Evolutionary conservation across 768 basidiomycete species (phyloP), one percentile per base, ranked within the genome.

Genomic region (Lepiota venenata): DNA sequence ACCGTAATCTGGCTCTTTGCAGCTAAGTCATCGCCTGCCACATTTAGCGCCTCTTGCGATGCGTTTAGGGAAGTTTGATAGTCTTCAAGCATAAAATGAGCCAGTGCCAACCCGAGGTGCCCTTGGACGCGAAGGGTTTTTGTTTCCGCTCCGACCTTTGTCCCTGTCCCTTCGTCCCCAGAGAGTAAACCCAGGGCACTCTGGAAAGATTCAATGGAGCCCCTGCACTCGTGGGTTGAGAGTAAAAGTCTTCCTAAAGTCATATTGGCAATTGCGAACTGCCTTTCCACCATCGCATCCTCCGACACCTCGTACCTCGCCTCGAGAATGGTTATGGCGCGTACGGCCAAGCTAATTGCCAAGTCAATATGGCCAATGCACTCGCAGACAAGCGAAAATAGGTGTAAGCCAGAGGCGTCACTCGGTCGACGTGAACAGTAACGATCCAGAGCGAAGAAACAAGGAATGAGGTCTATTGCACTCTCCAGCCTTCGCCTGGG

Each of bases 291-390:
- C 20, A 75, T 71, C 1, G 85, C 69, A 50, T 92, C 87, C 67
- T 99, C 97, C 12, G 81, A 82, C 50, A 88, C 84, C 66, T 99
- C 97, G 70, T 97, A 99, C 22, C 80, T 78, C 1, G 82, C 78
- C 67, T 98, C 96, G n/a, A 98, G 72, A 9, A 93, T 74, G 3
- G 68, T 56, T 12, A 92, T 90, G 0, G 88, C 84, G 25, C 76
- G 77, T 32, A 74, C 67, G 38, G 94, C 74, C 32, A 83, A 71
- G 21, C 74, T 69, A 14, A 77, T 70, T 5, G 84, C 90, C 25
- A 83, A 74, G 14, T 84, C 81, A 25, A 78, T 62, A 37, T 91
- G 87, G 11, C 86, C 88, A 4, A 98, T 71, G 49, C 85, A 79
- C 64, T 99, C 97, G 65, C 88, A 92, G 18, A 98, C 73, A 4